Percentiles rank a stretch among this genome's conserved stretches.
phyloP scores from a whole-genome alignment of 129 eudicot species.

The Ambrosia trifida region DNA sequence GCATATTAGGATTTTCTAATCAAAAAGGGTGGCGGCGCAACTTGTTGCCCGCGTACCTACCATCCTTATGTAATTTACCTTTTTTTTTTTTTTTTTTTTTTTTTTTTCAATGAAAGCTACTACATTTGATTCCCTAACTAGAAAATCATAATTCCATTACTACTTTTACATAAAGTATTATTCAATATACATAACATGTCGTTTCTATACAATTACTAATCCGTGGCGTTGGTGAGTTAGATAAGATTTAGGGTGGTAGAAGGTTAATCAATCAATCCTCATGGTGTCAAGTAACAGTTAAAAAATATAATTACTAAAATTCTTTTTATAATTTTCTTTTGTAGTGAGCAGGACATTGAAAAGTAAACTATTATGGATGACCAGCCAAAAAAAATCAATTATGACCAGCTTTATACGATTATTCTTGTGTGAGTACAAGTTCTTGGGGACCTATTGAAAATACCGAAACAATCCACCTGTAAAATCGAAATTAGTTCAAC shows the following conservation, averaged over 20 bases:
- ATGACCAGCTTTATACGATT: constrained; percentile 19
- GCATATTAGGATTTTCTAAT: too few relatives aligned
- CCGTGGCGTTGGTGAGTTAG: too few relatives aligned
- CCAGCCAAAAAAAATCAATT: constrained; percentile 13
- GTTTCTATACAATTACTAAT: background rate
- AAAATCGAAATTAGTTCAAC: constrained; percentile 8
- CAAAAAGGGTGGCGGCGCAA: too few relatives aligned
- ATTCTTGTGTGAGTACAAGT: constrained; percentile 2
- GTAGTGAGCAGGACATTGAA: constrained; percentile 1
- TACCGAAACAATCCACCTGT: constrained; percentile 11
- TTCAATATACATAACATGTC: background rate
- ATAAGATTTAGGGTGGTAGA: too few relatives aligned
- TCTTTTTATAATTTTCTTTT: background rate
- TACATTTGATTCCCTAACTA: too few relatives aligned
- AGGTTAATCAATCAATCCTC: too few relatives aligned
- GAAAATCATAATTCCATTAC: background rate
- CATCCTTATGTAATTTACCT: too few relatives aligned
- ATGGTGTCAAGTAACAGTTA: too few relatives aligned
- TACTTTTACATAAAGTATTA: too few relatives aligned
- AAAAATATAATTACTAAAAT: background rate
- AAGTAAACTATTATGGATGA: constrained; percentile 7
- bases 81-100: too few relatives aligned
- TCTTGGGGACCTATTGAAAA: constrained; percentile 15
- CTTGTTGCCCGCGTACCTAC: too few relatives aligned
- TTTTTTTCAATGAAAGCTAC: too few relatives aligned